Evolutionary conservation across 371 early-diverging fungal species (phyloP).

Genomic region (Apophysomyces trapeziformis): DNA sequence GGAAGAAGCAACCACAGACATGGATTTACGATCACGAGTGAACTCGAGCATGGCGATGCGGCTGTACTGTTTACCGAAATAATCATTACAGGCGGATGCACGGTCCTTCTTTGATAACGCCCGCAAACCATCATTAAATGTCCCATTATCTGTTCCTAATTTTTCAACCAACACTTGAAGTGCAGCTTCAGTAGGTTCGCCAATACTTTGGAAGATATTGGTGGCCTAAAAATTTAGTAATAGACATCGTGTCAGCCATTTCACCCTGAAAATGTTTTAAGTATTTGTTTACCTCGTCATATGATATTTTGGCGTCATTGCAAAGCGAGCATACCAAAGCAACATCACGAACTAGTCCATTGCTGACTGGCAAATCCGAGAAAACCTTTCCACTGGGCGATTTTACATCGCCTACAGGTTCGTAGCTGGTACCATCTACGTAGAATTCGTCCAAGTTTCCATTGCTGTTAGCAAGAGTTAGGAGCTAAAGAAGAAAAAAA

Average conservation of each 20-base stretch:
- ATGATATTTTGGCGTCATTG: conserved; percentile 88
- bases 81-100: conserved; percentile 65
- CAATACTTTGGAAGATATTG: conserved; percentile 72
- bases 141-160: conserved; percentile 74
- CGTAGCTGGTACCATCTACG: conserved; percentile 85
- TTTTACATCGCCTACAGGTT: conserved; percentile 77
- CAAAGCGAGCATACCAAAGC: conserved; percentile 87
- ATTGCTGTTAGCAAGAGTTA: conserved; percentile 41
- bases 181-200: conserved; percentile 99
- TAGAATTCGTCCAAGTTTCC: conserved; percentile 67
- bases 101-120: conserved; percentile 58
- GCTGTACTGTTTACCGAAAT: conserved; percentile 54
- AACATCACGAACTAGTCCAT: conserved; percentile 69
- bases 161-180: conserved; percentile 93
- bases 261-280: background rate
- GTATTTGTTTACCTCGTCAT: conserved; percentile 58
- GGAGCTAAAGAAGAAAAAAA: conserved; percentile 28
- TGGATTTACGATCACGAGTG: conserved; percentile 95
- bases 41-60: conserved; percentile 88
- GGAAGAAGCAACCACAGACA: conserved; percentile 82
- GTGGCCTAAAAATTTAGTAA: conserved; percentile 31
- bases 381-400: conserved; percentile 50
- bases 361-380: conserved; percentile 52
- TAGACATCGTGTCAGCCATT: background rate
- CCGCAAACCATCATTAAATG: conserved; percentile 64